Evolutionary conservation across 495 filamentous ascomycete species (phyloP), one percentile per base, ranked within the genome.

Genomic region (Immersiella caudata): DNA sequence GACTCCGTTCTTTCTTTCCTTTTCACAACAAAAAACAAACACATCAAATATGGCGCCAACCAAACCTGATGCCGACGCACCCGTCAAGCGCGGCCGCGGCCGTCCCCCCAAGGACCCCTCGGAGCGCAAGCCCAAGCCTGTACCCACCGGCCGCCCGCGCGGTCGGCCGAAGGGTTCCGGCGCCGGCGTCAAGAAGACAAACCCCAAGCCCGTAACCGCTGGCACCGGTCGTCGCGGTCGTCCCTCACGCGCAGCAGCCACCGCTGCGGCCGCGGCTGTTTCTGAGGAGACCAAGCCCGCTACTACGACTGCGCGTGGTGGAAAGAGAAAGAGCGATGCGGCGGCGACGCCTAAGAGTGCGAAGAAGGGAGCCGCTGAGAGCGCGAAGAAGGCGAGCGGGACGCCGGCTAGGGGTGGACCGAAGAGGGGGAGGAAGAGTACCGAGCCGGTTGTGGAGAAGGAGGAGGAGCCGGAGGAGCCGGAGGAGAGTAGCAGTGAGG

Each of bases 31-130:
- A 49, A 58, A n/a, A n/a, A 46, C 11, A 55, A 54, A 50, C 1
- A 58, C 55, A 55, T 22, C 55, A 60, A 33, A 64, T 24, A 69
- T 73, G 74, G 68, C 71, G 1, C 73, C 67, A 21, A 66, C 67
- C 57, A 69, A 68, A 22, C 64, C 71, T 40, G 36, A 46, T 24
- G 26, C 46, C 57, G 68, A 69, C 18, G 64, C 68, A 22, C 66
- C 78, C 6, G 71, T 70, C 40, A 82, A 82, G 73, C 80, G 81
- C 67, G 77, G 78, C 54, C 81, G 82, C 62, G 82, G 82, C 35
- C 79, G 82, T 52, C 64, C 81, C 74, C 51, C 75, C 46, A 79
- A 77, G 72, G 75, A 80, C 55, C 78, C 76, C 60, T 27, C 77
- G 29, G 61, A 75, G 49, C 35, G 68, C 18, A 78, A 81, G 70